Evolutionary conservation across 1,139 yeast genomes (phyloP).

Genomic region (Chernovozyma aurita): DNA sequence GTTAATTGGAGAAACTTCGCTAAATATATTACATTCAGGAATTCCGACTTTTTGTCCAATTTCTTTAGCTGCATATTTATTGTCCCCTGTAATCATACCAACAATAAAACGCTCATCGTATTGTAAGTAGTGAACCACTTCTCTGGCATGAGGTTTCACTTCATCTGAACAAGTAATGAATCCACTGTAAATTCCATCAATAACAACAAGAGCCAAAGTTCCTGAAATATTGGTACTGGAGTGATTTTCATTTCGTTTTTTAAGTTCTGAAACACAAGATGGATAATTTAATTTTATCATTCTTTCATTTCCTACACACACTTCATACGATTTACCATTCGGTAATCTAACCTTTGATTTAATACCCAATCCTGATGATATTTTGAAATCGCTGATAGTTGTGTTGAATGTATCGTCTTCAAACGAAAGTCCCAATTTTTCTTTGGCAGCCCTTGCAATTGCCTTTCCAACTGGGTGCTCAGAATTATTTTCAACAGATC

Average conservation of each 20-base stretch:
- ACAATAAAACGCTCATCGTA: conserved; percentile 51
- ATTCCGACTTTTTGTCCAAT: conserved; percentile 72
- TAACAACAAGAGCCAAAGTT: conserved; percentile 38
- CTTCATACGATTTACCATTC: conserved; percentile 17
- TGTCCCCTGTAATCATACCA: conserved; percentile 94
- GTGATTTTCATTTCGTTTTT: not conserved
- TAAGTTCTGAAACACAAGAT: conserved; percentile 6
- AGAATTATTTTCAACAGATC: conserved; percentile 62
- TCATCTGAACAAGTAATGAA: conserved; percentile 63
- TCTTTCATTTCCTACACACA: conserved; percentile 56
- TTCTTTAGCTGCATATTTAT: conserved; percentile 53
- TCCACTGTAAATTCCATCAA: conserved; percentile 61
- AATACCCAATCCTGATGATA: conserved; percentile 71
- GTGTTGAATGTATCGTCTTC: conserved; percentile 32
- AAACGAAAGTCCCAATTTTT: conserved; percentile 23
- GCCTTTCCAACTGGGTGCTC: conserved; percentile 91
- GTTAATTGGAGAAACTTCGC: conserved; percentile 73
- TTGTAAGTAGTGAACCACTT: conserved; percentile 54
- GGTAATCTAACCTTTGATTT: conserved; percentile 36
- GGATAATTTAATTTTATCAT: conserved; percentile 30
- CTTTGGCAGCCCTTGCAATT: conserved; percentile 35
- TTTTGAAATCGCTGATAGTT: conserved; percentile 38
- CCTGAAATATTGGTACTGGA: conserved; percentile 11
- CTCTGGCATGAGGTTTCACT: conserved; percentile 62
- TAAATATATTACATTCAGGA: conserved; percentile 57